Percentiles rank a stretch among this genome's conserved stretches.
These are phyloP conservation scores for Penicillium verrucosum DNA, from an alignment of 2,329 filamentous ascomycete species.

Conservation along the genomic window DNA sequence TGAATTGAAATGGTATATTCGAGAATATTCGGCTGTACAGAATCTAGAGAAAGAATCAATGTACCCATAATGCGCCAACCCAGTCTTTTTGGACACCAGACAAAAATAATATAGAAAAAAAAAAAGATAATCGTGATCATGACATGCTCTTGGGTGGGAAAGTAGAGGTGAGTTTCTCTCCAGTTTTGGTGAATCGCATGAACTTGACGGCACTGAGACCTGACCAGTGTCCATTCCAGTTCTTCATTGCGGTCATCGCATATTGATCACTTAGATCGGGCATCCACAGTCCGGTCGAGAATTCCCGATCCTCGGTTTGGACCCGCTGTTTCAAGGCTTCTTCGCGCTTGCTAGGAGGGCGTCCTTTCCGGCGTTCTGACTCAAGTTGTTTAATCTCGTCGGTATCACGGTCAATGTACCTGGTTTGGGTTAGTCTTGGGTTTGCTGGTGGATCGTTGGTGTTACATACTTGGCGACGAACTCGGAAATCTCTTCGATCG, in stretches of 20 bases:
- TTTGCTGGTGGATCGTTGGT: not conserved
- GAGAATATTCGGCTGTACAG: conserved; percentile 11
- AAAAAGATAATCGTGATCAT: conserved; percentile 29
- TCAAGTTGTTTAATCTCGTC: conserved; percentile 44
- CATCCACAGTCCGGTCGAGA: conserved; percentile 73
- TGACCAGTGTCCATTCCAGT: conserved; percentile 83
- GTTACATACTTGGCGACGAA: conserved; percentile 58
- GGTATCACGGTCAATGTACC: conserved; percentile 38
- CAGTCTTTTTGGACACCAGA: conserved; percentile 15
- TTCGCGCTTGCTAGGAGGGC: conserved; percentile 73
- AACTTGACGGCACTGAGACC: conserved; percentile 74
- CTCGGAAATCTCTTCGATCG: conserved; percentile 40
- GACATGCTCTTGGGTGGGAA: conserved; percentile 70
- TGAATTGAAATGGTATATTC: conserved; percentile 10
- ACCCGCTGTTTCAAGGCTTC: conserved; percentile 72
- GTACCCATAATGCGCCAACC: conserved; percentile 25
- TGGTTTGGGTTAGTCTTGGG: conserved; percentile 9
- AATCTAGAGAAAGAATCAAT: conserved; percentile 18
- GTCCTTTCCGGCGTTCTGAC: conserved; percentile 69
- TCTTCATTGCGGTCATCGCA: conserved; percentile 62
- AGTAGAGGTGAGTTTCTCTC: conserved; percentile 63
- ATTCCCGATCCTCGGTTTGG: conserved; percentile 71
- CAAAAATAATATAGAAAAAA: conserved; percentile 12
- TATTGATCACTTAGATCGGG: conserved; percentile 70
- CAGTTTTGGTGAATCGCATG: conserved; percentile 66